Evolutionary conservation across 2,329 filamentous ascomycete species (phyloP).

Genomic region (Exophiala dermatitidis): DNA sequence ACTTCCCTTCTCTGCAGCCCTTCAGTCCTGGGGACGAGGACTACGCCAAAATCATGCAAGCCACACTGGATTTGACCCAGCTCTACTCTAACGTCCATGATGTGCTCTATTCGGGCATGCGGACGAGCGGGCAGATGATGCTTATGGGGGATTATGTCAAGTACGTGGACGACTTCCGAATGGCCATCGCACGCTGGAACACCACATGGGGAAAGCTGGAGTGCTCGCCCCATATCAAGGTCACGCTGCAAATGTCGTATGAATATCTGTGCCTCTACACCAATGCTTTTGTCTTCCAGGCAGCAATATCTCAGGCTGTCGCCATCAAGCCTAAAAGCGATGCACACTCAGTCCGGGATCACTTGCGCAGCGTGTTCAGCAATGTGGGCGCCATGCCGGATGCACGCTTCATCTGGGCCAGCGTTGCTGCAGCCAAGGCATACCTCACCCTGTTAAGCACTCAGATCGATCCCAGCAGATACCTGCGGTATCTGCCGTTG

Average conservation of each 20-base stretch:
- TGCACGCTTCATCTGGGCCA: conserved; percentile 60
- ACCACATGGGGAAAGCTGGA: conserved; percentile 60
- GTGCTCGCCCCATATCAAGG: conserved; percentile 60
- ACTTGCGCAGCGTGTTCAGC: conserved; percentile 41
- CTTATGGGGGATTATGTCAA: conserved; percentile 65
- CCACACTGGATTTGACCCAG: conserved; percentile 63
- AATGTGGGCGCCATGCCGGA: conserved; percentile 56
- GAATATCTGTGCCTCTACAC: conserved; percentile 67
- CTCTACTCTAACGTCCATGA: conserved; percentile 69
- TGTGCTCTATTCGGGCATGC: conserved; percentile 64
- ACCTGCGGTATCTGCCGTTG: conserved; percentile 57
- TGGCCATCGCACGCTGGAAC: conserved; percentile 63
- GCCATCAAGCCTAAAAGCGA: conserved; percentile 34
- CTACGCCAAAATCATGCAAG: conserved; percentile 62
- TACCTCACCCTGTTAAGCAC: conserved; percentile 55
- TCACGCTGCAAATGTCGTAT: conserved; percentile 61
- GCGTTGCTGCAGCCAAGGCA: conserved; percentile 57
- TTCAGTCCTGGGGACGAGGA: conserved; percentile 56
- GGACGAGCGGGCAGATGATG: conserved; percentile 62
- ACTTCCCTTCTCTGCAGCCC: conserved; percentile 60
- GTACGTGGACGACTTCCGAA: conserved; percentile 66
- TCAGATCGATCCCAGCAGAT: conserved; percentile 51
- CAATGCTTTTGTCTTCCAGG: conserved; percentile 69
- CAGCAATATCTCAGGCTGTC: conserved; percentile 52
- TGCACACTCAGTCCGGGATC: conserved; percentile 32